Conservation (phyloP, 495 filamentous ascomycete species). For the Penicillium flavigenum region DNA sequence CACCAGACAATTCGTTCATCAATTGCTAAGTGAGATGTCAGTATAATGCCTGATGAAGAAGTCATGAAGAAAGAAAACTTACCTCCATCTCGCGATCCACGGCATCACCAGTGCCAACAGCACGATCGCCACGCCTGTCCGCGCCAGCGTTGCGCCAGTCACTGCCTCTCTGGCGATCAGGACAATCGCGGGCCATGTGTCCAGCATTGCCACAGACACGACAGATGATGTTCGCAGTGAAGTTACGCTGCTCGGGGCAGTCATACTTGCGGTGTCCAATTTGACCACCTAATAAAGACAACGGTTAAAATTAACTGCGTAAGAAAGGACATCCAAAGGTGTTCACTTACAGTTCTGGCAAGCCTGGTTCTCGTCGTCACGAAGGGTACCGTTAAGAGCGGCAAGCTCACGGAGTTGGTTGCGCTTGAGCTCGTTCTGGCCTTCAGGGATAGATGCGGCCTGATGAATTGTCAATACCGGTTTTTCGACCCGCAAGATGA, state of each 20-base stretch:
- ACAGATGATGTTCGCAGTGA: conserved; percentile 98
- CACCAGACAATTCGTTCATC: conserved; percentile 93
- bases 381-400: conserved; percentile 94
- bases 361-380: conserved; percentile 98
- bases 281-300: conserved; percentile 64
- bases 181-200: conserved; percentile 92
- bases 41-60: conserved; percentile 13
- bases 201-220: conserved; percentile 95
- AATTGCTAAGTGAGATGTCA: conserved; percentile 68
- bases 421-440: conserved; percentile 96
- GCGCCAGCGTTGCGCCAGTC: conserved; percentile 77
- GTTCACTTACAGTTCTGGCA: conserved; percentile 88
- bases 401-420: conserved; percentile 97
- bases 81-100: conserved; percentile 95
- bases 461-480: conserved; percentile 32
- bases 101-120: conserved; percentile 75
- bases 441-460: conserved; percentile 97
- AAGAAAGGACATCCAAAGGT: conserved; percentile 4
- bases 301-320: conserved; percentile 9
- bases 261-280: conserved; percentile 99
- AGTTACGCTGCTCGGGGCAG: conserved; percentile 96
- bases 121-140: conserved; percentile 52
- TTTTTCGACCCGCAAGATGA: neutral
- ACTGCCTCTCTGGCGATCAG: conserved; percentile 82
- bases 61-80: conserved; percentile 34